These are phyloP conservation scores for Rubroboletus pulcherrimus DNA, from an alignment of 768 basidiomycete genomes.

Conservation along the genomic window DNA sequence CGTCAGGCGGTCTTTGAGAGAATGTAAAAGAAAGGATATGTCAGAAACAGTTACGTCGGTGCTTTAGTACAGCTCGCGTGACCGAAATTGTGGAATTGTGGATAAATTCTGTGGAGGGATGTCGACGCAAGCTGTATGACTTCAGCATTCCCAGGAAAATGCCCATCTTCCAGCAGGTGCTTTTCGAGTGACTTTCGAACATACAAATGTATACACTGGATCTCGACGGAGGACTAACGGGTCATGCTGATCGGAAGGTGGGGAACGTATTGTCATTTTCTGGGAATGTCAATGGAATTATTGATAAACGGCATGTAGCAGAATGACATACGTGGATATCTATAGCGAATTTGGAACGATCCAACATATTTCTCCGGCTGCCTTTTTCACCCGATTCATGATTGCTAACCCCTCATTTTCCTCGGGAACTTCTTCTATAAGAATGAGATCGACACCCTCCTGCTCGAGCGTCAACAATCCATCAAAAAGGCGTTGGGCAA, in stretches of 20 bases:
- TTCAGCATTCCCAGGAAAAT: neutral
- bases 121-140: neutral
- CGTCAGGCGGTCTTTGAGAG: neutral
- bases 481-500: constrained; percentile 82
- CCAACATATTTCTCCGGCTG: constrained; percentile 59
- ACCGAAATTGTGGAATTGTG: neutral
- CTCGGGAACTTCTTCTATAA: constrained; percentile 82
- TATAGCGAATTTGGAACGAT: constrained; percentile 17
- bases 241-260: neutral
- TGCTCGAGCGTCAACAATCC: constrained; percentile 79
- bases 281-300: neutral
- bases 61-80: neutral
- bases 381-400: constrained; percentile 92
- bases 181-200: neutral
- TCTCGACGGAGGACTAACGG: neutral
- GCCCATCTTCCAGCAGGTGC: neutral
- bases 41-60: neutral
- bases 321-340: constrained; percentile 14
- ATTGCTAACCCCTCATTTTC: constrained; percentile 83
- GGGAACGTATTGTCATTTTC: neutral
- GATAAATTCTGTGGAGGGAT: neutral
- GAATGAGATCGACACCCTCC: constrained; percentile 72
- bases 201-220: constrained; percentile 1
- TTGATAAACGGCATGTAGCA: neutral
- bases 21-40: neutral